These are phyloP conservation scores for Ceratocystis eucalypticola DNA, from an alignment of 2,329 filamentous ascomycete genomes.

Conservation along the genomic window DNA sequence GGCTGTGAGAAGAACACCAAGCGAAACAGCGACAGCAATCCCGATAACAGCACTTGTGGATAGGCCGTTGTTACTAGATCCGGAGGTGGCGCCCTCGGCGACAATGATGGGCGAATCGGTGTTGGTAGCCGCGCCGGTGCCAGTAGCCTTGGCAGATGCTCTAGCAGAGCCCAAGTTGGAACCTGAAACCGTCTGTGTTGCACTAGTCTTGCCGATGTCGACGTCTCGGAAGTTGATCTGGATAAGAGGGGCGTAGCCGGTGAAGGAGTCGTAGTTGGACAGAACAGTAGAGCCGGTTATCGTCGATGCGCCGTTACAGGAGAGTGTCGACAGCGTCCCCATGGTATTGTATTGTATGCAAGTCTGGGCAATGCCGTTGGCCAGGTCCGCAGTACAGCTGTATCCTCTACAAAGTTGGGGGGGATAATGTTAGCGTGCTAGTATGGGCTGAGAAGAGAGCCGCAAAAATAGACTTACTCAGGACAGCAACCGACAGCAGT, in stretches of 20 bases:
- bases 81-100: constrained; percentile 10
- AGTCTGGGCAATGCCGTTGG: constrained; percentile 19
- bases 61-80: constrained; percentile 8
- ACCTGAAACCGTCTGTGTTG: background rate
- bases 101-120: background rate
- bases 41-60: constrained; percentile 20
- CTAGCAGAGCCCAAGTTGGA: background rate
- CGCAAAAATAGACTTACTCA: constrained; percentile 21
- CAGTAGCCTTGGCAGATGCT: background rate
- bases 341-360: constrained; percentile 20
- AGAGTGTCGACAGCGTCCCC: constrained; percentile 19
- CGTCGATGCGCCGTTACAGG: constrained; percentile 14
- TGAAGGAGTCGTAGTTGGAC: constrained; percentile 5
- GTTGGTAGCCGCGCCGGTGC: background rate
- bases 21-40: constrained; percentile 21
- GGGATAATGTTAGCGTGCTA: background rate
- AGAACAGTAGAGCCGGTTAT: constrained; percentile 14
- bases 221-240: constrained; percentile 24
- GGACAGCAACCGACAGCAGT: constrained; percentile 28
- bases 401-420: constrained; percentile 19
- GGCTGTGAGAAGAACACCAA: constrained; percentile 16
- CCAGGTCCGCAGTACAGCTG: constrained; percentile 21
- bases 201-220: constrained; percentile 21
- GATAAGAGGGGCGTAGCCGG: constrained; percentile 24
- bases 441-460: constrained; percentile 15